These are phyloP conservation scores for Hypoxylon sp. DNA, from an alignment of 2,329 filamentous ascomycete genomes.

Conservation along the genomic window DNA sequence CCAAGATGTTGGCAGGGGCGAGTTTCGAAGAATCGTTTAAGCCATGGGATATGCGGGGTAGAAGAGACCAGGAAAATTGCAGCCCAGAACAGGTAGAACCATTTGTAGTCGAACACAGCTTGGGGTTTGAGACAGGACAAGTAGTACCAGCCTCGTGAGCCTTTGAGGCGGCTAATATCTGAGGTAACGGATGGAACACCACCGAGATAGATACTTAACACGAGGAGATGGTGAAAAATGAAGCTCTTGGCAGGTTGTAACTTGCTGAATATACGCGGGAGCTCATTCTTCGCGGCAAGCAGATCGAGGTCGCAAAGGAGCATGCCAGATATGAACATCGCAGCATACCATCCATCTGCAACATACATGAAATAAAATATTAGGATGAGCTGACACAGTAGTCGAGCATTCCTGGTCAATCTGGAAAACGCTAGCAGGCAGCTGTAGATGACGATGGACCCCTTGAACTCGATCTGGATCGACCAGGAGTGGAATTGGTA, in stretches of 20 bases:
- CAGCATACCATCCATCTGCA: conserved; percentile 72
- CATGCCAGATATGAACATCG: conserved; percentile 73
- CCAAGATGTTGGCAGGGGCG: conserved; percentile 72
- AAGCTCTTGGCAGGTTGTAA: conserved; percentile 63
- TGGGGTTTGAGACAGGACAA: conserved; percentile 73
- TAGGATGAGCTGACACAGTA: conserved; percentile 66
- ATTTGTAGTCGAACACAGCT: conserved; percentile 75
- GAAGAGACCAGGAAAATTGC: conserved; percentile 68
- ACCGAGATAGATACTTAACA: conserved; percentile 67
- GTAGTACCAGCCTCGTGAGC: conserved; percentile 71
- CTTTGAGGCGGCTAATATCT: conserved; percentile 63
- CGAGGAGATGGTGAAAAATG: conserved; percentile 67
- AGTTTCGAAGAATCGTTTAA: conserved; percentile 70
- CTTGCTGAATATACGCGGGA: conserved; percentile 63
- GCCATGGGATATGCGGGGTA: conserved; percentile 68
- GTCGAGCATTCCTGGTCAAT: conserved; percentile 66
- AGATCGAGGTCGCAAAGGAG: conserved; percentile 72
- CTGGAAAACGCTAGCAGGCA: conserved; percentile 68
- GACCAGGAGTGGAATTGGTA: conserved; percentile 74
- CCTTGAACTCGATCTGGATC: conserved; percentile 73
- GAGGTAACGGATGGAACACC: conserved; percentile 68
- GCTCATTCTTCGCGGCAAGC: conserved; percentile 62
- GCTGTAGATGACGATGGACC: conserved; percentile 74
- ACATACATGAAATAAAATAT: conserved; percentile 77
- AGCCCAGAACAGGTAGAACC: conserved; percentile 76